Percentiles rank a stretch among this genome's conserved stretches.
Conservation (phyloP, 1,284 basidiomycete species). For the Filobasidium uniguttulatum region DNA sequence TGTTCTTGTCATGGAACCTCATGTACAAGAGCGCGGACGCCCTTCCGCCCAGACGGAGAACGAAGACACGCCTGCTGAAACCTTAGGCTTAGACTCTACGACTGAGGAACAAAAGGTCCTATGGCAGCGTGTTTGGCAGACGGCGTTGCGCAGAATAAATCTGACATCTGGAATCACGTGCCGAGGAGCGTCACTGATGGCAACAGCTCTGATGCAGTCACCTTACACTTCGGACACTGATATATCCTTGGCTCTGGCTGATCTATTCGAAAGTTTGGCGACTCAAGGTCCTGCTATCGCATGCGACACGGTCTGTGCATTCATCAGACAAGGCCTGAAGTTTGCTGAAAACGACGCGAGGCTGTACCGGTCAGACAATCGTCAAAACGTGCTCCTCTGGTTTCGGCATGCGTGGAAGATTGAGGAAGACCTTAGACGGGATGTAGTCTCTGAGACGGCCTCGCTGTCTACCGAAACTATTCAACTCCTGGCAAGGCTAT, state of each 20-base stretch:
- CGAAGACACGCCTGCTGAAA: neutral
- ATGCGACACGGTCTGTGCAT: constrained; percentile 70
- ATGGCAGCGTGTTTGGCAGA: constrained; percentile 70
- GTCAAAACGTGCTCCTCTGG: constrained; percentile 74
- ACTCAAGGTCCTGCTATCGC: constrained; percentile 73
- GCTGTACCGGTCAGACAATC: constrained; percentile 62
- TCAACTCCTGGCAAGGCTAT: neutral
- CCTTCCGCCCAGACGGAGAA: too few relatives aligned
- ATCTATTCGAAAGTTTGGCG: constrained; percentile 61
- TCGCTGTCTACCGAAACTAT: neutral
- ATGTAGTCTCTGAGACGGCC: too few relatives aligned
- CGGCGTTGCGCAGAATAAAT: constrained; percentile 59
- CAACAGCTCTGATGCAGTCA: constrained; percentile 41
- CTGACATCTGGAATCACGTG: constrained; percentile 45
- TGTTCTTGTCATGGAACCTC: constrained; percentile 7
- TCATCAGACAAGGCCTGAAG: constrained; percentile 53
- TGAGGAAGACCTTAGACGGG: neutral
- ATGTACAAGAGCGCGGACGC: too few relatives aligned
- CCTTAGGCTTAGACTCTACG: too few relatives aligned
- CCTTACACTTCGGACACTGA: constrained; percentile 45
- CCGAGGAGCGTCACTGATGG: constrained; percentile 68
- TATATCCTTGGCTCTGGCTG: constrained; percentile 56
- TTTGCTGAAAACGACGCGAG: constrained; percentile 62
- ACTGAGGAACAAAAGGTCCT: constrained; percentile 20
- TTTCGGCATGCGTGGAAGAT: constrained; percentile 53